Percentiles rank a stretch among this genome's conserved stretches.
Conservation (phyloP, 2,329 filamentous ascomycete species). For the Falciphora oryzae region DNA sequence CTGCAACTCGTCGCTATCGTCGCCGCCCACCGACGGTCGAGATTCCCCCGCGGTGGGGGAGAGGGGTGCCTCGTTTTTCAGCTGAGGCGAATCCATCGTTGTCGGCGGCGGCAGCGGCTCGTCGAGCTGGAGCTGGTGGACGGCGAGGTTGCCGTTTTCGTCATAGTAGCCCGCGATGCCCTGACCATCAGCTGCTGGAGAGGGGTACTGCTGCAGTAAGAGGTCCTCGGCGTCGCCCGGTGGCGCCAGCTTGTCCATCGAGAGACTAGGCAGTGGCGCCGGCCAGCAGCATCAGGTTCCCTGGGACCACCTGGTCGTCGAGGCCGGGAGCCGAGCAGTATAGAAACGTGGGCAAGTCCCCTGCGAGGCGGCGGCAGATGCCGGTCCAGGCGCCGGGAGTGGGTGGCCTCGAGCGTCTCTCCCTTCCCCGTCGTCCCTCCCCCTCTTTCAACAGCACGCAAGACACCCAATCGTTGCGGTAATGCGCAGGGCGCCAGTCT, state of each 20-base stretch:
- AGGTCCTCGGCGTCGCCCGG: slow-evolving; percentile 30
- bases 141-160: slow-evolving; percentile 9
- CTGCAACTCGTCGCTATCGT: slow-evolving; percentile 51
- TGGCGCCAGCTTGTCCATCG: slow-evolving; percentile 26
- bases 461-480: not conserved
- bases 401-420: not conserved
- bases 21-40: slow-evolving; percentile 22
- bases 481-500: not conserved
- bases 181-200: slow-evolving; percentile 37
- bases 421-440: not conserved
- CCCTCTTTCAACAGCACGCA: not conserved
- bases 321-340: no score
- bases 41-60: slow-evolving; percentile 35
- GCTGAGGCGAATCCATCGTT: slow-evolving; percentile 15
- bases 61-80: slow-evolving; percentile 24
- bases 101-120: slow-evolving; percentile 18
- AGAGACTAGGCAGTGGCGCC: not conserved
- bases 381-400: not conserved
- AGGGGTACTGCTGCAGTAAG: slow-evolving; percentile 37
- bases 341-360: not conserved
- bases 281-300: not conserved
- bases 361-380: no score
- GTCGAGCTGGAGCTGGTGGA: slow-evolving; percentile 25
- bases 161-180: slow-evolving; percentile 38
- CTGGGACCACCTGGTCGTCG: not conserved